These are phyloP conservation scores for Phytophthora constricta DNA, from an alignment of 352 stramenopile species.

Conservation along the genomic window DNA sequence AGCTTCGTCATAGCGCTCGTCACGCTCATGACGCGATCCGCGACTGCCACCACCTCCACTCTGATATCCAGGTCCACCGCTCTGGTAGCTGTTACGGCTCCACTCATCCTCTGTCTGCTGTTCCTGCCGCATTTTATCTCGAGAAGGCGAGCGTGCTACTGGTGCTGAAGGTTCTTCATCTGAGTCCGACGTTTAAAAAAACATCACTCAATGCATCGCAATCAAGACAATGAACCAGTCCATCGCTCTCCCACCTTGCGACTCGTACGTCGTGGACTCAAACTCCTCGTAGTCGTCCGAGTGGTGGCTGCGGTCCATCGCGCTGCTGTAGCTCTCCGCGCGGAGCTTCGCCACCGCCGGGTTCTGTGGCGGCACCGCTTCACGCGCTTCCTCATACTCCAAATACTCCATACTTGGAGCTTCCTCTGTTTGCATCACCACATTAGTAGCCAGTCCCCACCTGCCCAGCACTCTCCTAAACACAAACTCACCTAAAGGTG, in stretches of 20 bases:
- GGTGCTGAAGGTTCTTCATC: slow-evolving; percentile 41
- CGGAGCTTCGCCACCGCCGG: slow-evolving; percentile 21
- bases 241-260: slow-evolving; percentile 36
- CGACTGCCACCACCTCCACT: slow-evolving; percentile 23
- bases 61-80: slow-evolving; percentile 26
- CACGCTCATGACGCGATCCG: slow-evolving; percentile 23
- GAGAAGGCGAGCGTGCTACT: slow-evolving; percentile 24
- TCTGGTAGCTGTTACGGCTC: slow-evolving; percentile 33
- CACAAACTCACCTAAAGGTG: slow-evolving; percentile 56
- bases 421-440: too few species aligned
- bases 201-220: neutral
- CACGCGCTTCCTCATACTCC: slow-evolving; percentile 27
- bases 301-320: slow-evolving; percentile 19
- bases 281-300: slow-evolving; percentile 64
- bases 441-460: too few species aligned
- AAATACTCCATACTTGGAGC: slow-evolving; percentile 56
- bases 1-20: slow-evolving; percentile 42
- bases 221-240: neutral
- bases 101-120: slow-evolving; percentile 31
- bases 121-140: slow-evolving; percentile 35
- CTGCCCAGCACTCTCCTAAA: too few species aligned
- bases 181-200: slow-evolving; percentile 7
- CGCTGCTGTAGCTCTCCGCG: slow-evolving; percentile 33
- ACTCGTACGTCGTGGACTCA: slow-evolving; percentile 60
- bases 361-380: slow-evolving; percentile 1